These are phyloP conservation scores for Phytophthora meadii DNA, from an alignment of 352 stramenopile species.

Conservation along the genomic window DNA sequence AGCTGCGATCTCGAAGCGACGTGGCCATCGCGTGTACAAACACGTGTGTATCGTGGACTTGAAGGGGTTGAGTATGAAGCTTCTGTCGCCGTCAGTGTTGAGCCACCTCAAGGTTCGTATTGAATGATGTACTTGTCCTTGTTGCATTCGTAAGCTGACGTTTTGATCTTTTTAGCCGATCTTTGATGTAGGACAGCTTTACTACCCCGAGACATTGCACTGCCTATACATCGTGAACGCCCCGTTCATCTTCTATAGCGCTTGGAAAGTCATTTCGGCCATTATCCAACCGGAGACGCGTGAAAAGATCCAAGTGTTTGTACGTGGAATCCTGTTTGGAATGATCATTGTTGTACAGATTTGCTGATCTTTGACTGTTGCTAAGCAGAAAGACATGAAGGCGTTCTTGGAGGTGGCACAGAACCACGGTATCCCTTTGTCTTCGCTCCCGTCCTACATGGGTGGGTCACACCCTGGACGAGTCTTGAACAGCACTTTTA, in stretches of 20 bases:
- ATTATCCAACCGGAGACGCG: conserved; percentile 80
- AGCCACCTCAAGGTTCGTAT: conserved; percentile 66
- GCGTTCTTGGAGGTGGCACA: conserved; percentile 64
- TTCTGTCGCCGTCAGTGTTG: conserved; percentile 61
- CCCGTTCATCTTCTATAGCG: conserved; percentile 84
- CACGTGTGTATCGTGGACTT: conserved; percentile 87
- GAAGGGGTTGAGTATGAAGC: conserved; percentile 74
- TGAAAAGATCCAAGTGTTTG: conserved; percentile 87
- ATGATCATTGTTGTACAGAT: no score
- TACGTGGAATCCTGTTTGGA: conserved; percentile 28
- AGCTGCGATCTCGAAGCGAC: conserved; percentile 65
- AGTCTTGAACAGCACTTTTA: conserved; percentile 77
- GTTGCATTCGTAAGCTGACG: neutral
- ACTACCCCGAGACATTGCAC: conserved; percentile 86
- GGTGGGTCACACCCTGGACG: conserved; percentile 63
- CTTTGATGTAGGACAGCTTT: conserved; percentile 78
- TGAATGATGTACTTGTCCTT: neutral
- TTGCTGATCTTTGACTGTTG: neutral
- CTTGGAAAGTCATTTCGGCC: conserved; percentile 79
- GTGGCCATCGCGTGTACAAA: conserved; percentile 76
- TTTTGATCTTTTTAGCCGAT: conserved; percentile 55
- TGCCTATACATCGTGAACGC: conserved; percentile 84
- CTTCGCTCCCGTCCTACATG: conserved; percentile 65
- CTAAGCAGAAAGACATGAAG: conserved; percentile 57
- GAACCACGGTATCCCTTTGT: conserved; percentile 67